Conservation (phyloP, 495 filamentous ascomycete genomes). For the Cenococcum geophilum region DNA sequence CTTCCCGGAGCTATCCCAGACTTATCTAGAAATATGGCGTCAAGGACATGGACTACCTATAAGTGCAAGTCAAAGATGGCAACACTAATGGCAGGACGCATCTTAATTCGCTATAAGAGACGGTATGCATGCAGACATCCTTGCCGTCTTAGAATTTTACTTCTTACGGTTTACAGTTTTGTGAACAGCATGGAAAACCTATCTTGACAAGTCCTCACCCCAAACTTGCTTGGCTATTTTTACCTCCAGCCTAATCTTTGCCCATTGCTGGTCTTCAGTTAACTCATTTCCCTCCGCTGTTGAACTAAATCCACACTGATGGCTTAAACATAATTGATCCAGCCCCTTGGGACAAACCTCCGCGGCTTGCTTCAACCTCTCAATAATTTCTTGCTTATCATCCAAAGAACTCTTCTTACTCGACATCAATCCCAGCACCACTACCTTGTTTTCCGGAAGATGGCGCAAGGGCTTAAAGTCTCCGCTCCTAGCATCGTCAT, state of each 20-base stretch:
- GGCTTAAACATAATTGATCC: slow-evolving; percentile 37
- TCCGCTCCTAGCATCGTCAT: slow-evolving; percentile 39
- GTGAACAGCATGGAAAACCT: too few relatives aligned
- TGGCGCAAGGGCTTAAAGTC: slow-evolving; percentile 38
- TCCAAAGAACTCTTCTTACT: slow-evolving; percentile 38
- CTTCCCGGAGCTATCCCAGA: too few relatives aligned
- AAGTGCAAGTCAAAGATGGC: too few relatives aligned
- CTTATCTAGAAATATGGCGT: too few relatives aligned
- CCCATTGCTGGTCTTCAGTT: slow-evolving; percentile 39
- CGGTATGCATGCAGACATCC: too few relatives aligned
- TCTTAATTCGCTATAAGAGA: too few relatives aligned
- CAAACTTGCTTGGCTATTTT: slow-evolving; percentile 40
- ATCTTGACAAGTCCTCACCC: slow-evolving; percentile 30
- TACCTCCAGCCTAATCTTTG: slow-evolving; percentile 38
- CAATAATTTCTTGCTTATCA: slow-evolving; percentile 34
- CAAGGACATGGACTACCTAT: too few relatives aligned
- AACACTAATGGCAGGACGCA: too few relatives aligned
- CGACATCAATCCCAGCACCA: slow-evolving; percentile 37
- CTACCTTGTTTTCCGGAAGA: slow-evolving; percentile 37
- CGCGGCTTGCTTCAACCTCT: slow-evolving; percentile 35
- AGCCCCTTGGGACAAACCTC: slow-evolving; percentile 37
- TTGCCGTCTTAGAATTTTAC: too few relatives aligned
- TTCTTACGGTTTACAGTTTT: too few relatives aligned
- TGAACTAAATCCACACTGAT: slow-evolving; percentile 40
- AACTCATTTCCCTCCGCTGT: slow-evolving; percentile 38